Evolutionary conservation across 768 basidiomycete species (phyloP).

Genomic region (Heimioporus sp.): DNA sequence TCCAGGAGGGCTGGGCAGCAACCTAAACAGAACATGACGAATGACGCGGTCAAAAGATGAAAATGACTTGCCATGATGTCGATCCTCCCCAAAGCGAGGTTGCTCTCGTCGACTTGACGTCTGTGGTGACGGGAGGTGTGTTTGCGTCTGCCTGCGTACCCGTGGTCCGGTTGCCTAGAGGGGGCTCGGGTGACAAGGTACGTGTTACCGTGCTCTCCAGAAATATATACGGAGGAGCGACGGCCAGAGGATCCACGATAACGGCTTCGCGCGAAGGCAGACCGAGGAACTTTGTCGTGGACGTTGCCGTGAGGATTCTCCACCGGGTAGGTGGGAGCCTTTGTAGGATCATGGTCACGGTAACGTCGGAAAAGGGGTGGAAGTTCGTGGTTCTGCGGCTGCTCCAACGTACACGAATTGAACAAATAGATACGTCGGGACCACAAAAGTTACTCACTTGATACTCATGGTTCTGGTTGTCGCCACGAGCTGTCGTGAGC

Average conservation of each 20-base stretch:
- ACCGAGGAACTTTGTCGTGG: constrained; percentile 9
- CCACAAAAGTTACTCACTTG: constrained; percentile 1
- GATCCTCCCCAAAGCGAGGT: constrained; percentile 40
- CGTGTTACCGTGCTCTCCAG: constrained; percentile 24
- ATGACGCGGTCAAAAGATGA: constrained; percentile 3
- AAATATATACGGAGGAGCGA: constrained; percentile 23
- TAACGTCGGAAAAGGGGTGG: constrained; percentile 19
- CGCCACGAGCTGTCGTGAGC: neutral
- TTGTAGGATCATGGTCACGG: neutral
- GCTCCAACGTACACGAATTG: neutral
- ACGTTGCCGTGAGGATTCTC: neutral
- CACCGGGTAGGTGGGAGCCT: neutral
- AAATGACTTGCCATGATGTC: constrained; percentile 45
- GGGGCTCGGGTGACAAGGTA: constrained; percentile 24
- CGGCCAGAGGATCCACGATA: constrained; percentile 11
- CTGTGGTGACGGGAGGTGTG: neutral
- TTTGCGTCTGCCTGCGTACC: neutral
- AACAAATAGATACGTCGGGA: neutral
- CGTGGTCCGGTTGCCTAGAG: neutral
- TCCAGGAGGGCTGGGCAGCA: neutral
- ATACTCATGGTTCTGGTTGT: constrained; percentile 1
- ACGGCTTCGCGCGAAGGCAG: constrained; percentile 21
- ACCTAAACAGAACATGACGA: constrained; percentile 1
- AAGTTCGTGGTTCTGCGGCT: constrained; percentile 3
- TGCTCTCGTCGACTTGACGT: constrained; percentile 12